Evolutionary conservation across 2,329 filamentous ascomycete genomes (phyloP), one percentile per base, ranked within the genome.

Genomic region (Penicillium sp.): DNA sequence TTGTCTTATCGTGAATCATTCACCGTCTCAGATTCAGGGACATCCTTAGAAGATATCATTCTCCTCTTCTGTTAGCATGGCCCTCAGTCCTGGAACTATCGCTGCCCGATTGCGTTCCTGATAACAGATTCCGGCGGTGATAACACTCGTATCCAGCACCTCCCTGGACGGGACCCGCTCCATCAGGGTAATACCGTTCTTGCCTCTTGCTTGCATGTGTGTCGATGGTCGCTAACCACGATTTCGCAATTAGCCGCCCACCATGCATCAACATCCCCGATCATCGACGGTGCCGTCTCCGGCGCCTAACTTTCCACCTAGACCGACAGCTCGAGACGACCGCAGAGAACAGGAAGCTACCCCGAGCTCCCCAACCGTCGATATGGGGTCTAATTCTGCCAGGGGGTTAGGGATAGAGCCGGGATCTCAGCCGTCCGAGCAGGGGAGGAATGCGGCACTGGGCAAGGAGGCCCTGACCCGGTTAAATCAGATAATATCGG

Each of bases 401-500:
- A 78, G 78, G 69, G 80, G 79, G 12, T 75, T 80, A 46, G 81
- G 80, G 25, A 81, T 81, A 58, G 80, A 80, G 54, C 76, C 82
- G 31, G 78, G 77, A 54, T 73, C 79, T 62, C 79, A 80, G 63
- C 65, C 75, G 50, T 60, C 71, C 17, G 72, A 73, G 49, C 70
- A 75, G 62, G 76, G 78, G 47, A 74, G 75, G 56, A 71, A 74
- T 45, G 71, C 78, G 43, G 75, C 81, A 27, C 84, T 85, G 47
- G 85, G 83, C 54, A 83, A 81, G 67, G 90, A 93, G 65, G 85
- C 86, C 6, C 78, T 89, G 73, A 86, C 84, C 77, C 94, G 94
- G 79, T 82, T 97, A 66, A 94, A 95, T 74, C 92, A 96, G 78
- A 94, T 97, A 70, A 88, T 97, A 68, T 91, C 94, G 84, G 92